These are phyloP conservation scores for Zymoseptoria crescenta DNA, from an alignment of 2,329 filamentous ascomycete genomes.

Conservation along the genomic window DNA sequence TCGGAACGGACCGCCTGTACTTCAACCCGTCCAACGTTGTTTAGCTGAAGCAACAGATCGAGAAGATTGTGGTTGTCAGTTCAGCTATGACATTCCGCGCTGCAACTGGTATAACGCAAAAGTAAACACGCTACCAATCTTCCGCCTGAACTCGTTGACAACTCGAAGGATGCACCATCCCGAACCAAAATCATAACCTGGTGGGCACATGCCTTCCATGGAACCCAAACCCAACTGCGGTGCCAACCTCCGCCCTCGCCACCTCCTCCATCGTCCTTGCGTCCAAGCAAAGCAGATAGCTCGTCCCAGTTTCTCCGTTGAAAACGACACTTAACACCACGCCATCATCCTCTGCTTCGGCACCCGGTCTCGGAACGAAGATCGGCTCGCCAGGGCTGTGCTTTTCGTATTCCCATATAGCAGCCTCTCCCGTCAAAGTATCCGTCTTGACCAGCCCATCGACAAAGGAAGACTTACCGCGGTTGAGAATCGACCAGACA, in stretches of 20 bases:
- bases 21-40: too few species aligned
- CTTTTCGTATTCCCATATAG: constrained; percentile 51
- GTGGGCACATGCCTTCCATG: constrained; percentile 5
- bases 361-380: constrained; percentile 44
- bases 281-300: constrained; percentile 59
- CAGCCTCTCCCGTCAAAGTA: constrained; percentile 42
- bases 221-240: constrained; percentile 56
- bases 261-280: constrained; percentile 56
- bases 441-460: constrained; percentile 62
- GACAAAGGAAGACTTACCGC: constrained; percentile 52
- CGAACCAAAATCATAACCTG: not conserved
- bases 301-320: constrained; percentile 50
- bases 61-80: not conserved
- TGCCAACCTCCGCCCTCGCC: constrained; percentile 55
- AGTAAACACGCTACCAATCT: not conserved
- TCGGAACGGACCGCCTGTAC: too few species aligned
- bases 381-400: constrained; percentile 65
- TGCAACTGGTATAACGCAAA: not conserved
- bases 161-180: too few species aligned
- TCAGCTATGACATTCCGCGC: not conserved
- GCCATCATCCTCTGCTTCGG: constrained; percentile 55
- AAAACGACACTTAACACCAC: constrained; percentile 56
- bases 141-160: too few species aligned
- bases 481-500: constrained; percentile 52
- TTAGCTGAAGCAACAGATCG: too few species aligned